Base-by-base conservation (phyloP, 1,284 basidiomycete genomes). In the Microbotryum saponariae region DNA sequence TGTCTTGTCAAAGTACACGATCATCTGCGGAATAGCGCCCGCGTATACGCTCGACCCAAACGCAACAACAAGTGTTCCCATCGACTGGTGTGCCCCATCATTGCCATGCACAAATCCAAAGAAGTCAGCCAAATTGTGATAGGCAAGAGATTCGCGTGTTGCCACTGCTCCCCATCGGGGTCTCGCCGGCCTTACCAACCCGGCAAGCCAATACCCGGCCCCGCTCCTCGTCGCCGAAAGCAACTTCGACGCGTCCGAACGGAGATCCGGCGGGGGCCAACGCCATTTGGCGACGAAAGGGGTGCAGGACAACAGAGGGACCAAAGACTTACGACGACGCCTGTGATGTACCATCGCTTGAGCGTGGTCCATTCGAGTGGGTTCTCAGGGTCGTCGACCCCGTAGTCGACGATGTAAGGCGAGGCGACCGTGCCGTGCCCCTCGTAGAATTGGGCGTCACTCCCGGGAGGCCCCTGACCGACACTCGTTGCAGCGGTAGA, bases 151-250 rank as follows among this genome's bases (percentile, higher is more conserved):
- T 47, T 14, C 5, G 16, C 31, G 14, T 20, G 16, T 21, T 9
- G n/a, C 25, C n/a, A 23, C 20, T 49, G 2, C 31, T 10, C 8
- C 31, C 31, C n/a, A 21, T 44, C 21, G 21, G 46, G 20, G 10
- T 6, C 14, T 25, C 42, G 12, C 18, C 37, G 29, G 51, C 20
- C 12, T 6, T 16, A 46, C 10, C 18, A 16, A 20, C 21, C n/a
- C 42, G 46, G 50, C 31, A 49, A 46, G 73, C 3, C 83, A 82
- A 86, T 78, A 47, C 42, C 23, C 27, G 23, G 14, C 29, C 10
- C 33, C 16, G 31, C 33, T 50, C 48, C 49, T 48, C 23, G 6
- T 51, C 25, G 29, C 7, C 33, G 23, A 18, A 33, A 18, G 53
- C 33, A 56, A 18, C 20, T 16, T 31, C 44, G 14, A 29, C 46